Percentiles rank a stretch among this genome's conserved stretches.
Conservation (phyloP, 2,329 filamentous ascomycete genomes). For the Verticillium albo-atrum region DNA sequence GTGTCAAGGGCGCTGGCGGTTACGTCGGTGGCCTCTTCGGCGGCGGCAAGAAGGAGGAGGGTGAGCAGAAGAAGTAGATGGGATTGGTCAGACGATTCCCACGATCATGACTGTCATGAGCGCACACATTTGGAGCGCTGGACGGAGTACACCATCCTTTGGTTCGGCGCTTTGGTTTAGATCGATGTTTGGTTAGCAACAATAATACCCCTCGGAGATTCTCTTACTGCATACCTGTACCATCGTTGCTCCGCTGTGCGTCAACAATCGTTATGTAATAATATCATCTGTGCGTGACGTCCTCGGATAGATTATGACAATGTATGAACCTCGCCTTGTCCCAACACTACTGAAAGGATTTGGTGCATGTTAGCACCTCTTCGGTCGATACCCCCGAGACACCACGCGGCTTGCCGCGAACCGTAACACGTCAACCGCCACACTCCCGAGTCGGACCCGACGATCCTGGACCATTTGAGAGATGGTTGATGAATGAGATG, state of each 20-base stretch:
- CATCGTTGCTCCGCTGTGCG: too few relatives aligned
- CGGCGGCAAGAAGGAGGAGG: constrained; percentile 19
- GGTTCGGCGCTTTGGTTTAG: not conserved
- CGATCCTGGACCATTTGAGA: not conserved
- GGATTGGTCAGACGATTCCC: not conserved
- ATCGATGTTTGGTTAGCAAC: not conserved
- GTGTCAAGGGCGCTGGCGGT: constrained; percentile 22
- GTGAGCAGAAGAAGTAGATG: constrained; percentile 8
- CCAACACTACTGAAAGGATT: too few relatives aligned
- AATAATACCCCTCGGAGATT: not conserved
- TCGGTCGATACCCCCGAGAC: too few relatives aligned
- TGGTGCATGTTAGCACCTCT: too few relatives aligned
- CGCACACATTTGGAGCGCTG: not conserved
- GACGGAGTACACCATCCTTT: not conserved
- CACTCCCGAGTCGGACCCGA: not conserved
- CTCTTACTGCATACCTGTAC: not conserved
- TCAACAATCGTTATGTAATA: too few relatives aligned
- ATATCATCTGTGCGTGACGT: too few relatives aligned
- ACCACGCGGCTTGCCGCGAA: too few relatives aligned
- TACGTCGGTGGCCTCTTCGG: constrained; percentile 29
- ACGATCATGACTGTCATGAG: not conserved
- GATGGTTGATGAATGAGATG: not conserved
- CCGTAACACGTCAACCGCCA: too few relatives aligned
- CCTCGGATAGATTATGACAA: too few relatives aligned
- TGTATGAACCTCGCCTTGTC: too few relatives aligned